phyloP scores from a whole-genome alignment of 2,329 filamentous ascomycete species.

The Coccinonectria pachysandricola region DNA sequence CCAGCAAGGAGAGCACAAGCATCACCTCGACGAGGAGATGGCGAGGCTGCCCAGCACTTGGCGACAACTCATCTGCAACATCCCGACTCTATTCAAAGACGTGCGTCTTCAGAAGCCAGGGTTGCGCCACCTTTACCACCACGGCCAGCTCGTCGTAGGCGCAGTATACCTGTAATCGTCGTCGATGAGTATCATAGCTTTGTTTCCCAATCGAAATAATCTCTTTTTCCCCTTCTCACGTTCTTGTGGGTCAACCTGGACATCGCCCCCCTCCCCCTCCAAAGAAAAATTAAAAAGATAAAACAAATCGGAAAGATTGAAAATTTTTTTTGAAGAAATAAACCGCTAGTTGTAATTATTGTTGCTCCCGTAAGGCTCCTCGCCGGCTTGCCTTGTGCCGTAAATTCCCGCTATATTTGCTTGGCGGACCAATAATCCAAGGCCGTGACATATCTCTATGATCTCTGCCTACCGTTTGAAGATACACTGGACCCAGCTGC shows the following conservation, averaged over 20 bases:
- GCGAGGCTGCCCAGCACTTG: conserved; percentile 6
- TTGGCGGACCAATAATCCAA: too few relatives aligned
- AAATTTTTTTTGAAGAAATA: too few relatives aligned
- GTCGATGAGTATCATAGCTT: conserved; percentile 17
- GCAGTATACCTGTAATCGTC: conserved; percentile 20
- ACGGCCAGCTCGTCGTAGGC: conserved; percentile 14
- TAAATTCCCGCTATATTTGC: too few relatives aligned
- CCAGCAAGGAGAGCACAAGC: conserved; percentile 10
- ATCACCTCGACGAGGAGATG: conserved; percentile 6
- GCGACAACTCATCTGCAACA: conserved; percentile 6
- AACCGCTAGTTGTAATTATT: too few relatives aligned
- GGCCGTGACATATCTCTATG: too few relatives aligned
- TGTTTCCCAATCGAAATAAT: conserved; percentile 13
- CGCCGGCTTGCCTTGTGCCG: too few relatives aligned
- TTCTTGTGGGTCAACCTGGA: too few relatives aligned
- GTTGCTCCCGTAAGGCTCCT: too few relatives aligned
- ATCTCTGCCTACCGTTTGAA: conserved; percentile 10
- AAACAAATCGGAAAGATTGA: too few relatives aligned
- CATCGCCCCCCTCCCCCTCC: too few relatives aligned
- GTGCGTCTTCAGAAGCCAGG: conserved; percentile 15
- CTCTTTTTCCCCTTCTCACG: too few relatives aligned
- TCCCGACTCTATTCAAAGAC: conserved; percentile 2
- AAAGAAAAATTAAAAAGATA: too few relatives aligned
- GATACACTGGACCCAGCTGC: conserved; percentile 9
- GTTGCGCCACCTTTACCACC: conserved; percentile 17